Percentiles rank a stretch among this genome's conserved stretches.
phyloP scores from a whole-genome alignment of 768 basidiomycete genomes.

The Termitomyces sp. region DNA sequence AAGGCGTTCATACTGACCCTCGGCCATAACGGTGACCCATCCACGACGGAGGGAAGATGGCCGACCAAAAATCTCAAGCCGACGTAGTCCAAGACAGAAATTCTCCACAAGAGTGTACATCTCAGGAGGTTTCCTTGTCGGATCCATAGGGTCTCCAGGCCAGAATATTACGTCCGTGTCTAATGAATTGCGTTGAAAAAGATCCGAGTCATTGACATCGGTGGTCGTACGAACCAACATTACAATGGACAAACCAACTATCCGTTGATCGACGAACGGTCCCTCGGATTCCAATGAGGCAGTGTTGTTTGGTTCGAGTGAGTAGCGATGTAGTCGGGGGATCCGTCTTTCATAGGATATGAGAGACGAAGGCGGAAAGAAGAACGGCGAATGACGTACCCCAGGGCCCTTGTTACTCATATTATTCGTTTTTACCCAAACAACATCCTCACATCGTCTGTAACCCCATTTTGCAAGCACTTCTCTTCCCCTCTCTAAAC shows the following conservation, averaged over 20 bases:
- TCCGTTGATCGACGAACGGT: conserved; percentile 94
- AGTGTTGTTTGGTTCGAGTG: conserved; percentile 92
- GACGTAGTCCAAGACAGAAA: conserved; percentile 90
- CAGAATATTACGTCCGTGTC: conserved; percentile 97
- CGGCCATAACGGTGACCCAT: conserved; percentile 84
- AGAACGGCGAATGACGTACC: conserved; percentile 34
- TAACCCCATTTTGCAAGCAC: conserved; percentile 93
- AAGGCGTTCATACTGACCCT: conserved; percentile 54
- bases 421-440: conserved; percentile 94
- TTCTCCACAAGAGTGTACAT: conserved; percentile 96
- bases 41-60: conserved; percentile 72
- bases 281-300: conserved; percentile 94
- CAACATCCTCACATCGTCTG: conserved; percentile 93
- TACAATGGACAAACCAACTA: conserved; percentile 96
- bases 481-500: conserved; percentile 88
- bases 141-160: conserved; percentile 87
- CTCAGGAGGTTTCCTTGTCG: conserved; percentile 87
- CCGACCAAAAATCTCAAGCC: conserved; percentile 86
- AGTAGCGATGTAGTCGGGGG: conserved; percentile 82
- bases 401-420: conserved; percentile 68
- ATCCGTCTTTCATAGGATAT: conserved; percentile 52
- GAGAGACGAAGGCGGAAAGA: conserved; percentile 3
- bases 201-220: conserved; percentile 5
- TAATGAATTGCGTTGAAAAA: conserved; percentile 22
- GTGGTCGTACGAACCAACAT: conserved; percentile 64